Percentiles rank a stretch among this genome's conserved stretches.
phyloP scores from a whole-genome alignment of 805 yeast genomes.

The Myxozyma sirexii region DNA sequence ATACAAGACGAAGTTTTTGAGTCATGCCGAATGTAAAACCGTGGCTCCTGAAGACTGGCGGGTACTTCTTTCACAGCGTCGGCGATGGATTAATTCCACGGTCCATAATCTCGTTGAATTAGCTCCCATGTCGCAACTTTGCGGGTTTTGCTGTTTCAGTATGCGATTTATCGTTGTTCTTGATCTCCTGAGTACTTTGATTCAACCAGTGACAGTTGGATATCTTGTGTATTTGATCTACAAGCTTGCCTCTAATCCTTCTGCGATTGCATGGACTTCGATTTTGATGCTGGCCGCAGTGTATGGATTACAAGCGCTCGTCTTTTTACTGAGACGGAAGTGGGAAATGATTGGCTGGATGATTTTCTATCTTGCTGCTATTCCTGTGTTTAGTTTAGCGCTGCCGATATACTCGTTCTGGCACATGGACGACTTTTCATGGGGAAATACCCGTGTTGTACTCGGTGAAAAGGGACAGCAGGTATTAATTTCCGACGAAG shows the following conservation, averaged over 20 bases:
- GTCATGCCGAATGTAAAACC: constrained; percentile 63
- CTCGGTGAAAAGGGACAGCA: constrained; percentile 56
- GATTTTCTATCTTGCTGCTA: constrained; percentile 57
- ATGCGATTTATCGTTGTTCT: constrained; percentile 62
- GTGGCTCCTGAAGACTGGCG: constrained; percentile 60
- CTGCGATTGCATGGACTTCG: constrained; percentile 59
- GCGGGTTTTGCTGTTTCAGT: constrained; percentile 67
- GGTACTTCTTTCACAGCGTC: constrained; percentile 63
- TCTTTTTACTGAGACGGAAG: constrained; percentile 52
- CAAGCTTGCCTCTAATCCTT: constrained; percentile 50
- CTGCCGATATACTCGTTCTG: constrained; percentile 62
- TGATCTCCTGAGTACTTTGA: constrained; percentile 61
- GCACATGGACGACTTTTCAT: constrained; percentile 68
- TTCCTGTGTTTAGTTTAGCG: constrained; percentile 61
- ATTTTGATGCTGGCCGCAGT: constrained; percentile 56
- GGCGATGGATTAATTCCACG: constrained; percentile 70
- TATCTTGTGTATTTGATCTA: constrained; percentile 54
- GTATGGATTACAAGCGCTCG: constrained; percentile 59
- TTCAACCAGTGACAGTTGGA: constrained; percentile 62
- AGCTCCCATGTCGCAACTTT: constrained; percentile 59
- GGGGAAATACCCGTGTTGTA: constrained; percentile 67
- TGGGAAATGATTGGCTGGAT: constrained; percentile 59
- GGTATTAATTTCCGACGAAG: constrained; percentile 51
- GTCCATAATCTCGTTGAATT: constrained; percentile 65
- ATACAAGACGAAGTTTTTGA: constrained; percentile 56